These are phyloP conservation scores for Apostasia ramifera DNA, from an alignment of 106 monocot species.

Conservation along the genomic window DNA sequence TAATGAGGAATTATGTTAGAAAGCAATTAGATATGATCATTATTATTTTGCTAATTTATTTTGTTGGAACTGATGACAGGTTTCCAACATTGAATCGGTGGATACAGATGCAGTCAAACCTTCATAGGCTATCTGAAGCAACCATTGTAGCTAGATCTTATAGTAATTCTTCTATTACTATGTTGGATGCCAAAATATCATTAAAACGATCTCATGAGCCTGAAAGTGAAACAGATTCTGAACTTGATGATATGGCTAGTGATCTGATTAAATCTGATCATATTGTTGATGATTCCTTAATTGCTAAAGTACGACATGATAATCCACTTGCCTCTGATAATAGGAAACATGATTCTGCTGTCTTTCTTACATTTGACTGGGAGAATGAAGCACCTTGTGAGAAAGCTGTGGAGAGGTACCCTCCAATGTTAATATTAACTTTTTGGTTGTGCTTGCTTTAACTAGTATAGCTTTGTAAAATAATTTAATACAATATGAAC, in stretches of 20 bases:
- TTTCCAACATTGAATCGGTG: slow-evolving; percentile 94
- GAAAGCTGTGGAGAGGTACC: slow-evolving; percentile 78
- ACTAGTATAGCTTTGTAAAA: too few species aligned
- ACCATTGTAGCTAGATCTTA: slow-evolving; percentile 33
- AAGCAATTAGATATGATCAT: background rate
- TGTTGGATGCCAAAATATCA: slow-evolving; percentile 38
- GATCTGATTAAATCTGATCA: slow-evolving; percentile 23
- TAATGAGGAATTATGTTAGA: slow-evolving; percentile 8
- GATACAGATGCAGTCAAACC: slow-evolving; percentile 99
- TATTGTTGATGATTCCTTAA: slow-evolving; percentile 14
- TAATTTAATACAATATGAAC: too few species aligned
- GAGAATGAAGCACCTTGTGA: slow-evolving; percentile 86
- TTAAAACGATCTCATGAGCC: slow-evolving; percentile 62
- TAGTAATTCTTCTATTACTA: slow-evolving; percentile 22
- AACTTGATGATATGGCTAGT: slow-evolving; percentile 43
- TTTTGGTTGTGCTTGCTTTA: background rate
- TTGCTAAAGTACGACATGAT: slow-evolving; percentile 24
- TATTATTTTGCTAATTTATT: background rate
- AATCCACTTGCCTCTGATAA: slow-evolving; percentile 20
- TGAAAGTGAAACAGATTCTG: slow-evolving; percentile 76
- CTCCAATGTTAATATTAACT: background rate
- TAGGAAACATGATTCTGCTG: slow-evolving; percentile 28
- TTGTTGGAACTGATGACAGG: slow-evolving; percentile 23
- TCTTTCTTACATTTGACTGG: slow-evolving; percentile 80
- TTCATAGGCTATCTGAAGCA: slow-evolving; percentile 78